A percentile compares a stretch with the other conserved stretches of the same genome.
These are phyloP conservation scores for Pseudocercospora pini-densiflorae DNA, from an alignment of 2,329 filamentous ascomycete genomes.

Conservation along the genomic window DNA sequence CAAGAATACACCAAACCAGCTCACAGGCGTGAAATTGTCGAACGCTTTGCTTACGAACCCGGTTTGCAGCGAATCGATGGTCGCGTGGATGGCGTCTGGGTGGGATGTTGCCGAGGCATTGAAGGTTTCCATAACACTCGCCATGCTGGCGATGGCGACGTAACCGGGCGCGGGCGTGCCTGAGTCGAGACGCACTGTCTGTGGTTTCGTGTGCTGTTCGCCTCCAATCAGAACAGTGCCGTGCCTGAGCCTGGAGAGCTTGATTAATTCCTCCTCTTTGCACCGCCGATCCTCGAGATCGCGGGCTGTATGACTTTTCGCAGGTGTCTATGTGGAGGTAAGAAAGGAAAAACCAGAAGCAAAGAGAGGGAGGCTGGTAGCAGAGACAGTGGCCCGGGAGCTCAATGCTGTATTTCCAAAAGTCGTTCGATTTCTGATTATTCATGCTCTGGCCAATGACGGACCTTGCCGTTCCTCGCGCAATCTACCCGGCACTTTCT, in stretches of 20 bases:
- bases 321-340: neutral
- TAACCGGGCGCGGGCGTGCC: neutral
- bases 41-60: conserved; percentile 60
- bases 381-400: neutral
- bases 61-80: conserved; percentile 63
- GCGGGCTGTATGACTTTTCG: neutral
- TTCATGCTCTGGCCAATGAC: neutral
- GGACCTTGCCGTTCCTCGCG: neutral
- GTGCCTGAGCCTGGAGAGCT: neutral
- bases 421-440: neutral
- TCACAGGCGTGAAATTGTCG: conserved; percentile 55
- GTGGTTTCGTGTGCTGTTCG: neutral
- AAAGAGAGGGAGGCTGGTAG: neutral
- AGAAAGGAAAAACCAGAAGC: neutral
- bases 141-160: conserved; percentile 29
- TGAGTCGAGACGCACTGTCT: neutral
- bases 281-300: neutral
- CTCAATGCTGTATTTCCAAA: neutral
- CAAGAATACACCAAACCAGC: conserved; percentile 68
- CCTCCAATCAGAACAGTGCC: neutral
- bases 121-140: conserved; percentile 39
- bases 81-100: conserved; percentile 55
- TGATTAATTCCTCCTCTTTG: neutral
- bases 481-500: neutral
- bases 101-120: conserved; percentile 37